Base-by-base conservation (phyloP, 345 rosid species). In the Salix dunnii region DNA sequence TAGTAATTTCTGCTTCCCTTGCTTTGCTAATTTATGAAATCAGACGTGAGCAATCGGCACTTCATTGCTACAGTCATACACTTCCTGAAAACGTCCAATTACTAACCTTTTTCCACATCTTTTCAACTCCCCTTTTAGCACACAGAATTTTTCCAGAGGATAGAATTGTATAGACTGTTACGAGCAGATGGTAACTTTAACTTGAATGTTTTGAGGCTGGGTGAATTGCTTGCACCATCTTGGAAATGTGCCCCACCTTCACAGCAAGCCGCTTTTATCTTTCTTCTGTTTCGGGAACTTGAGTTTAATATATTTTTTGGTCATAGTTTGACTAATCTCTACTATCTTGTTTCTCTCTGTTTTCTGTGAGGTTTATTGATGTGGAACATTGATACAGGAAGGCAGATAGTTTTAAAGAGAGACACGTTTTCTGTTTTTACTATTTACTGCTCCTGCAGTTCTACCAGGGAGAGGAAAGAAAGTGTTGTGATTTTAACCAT, bases 301-400 rank as follows among this genome's bases (percentile, higher is more conserved):
- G 61, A 43, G 12, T 12, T 40, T 33, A 38, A 11, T n/a, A 58
- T 46, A 65, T 64, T 74, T 14, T 53, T 60, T 49, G 20, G 38
- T 67, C 67, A 49, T 62, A n/a, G 55, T 65, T 40, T 25, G 70
- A 68, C 25, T 62, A 72, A 53, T 66, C 6, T 72, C 68, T 65
- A 62, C 70, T 46, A 38, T 77, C 7, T 80, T 74, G 13, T 61
- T 67, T 76, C 21, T 73, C 75, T 28, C 49, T 61, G 66, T 69
- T 83, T 74, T 17, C 13, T 77, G 62, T 62, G 79, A 91, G 96
- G 97, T 91, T 94, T 79, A 86, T 94, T 69, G 97, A 94, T 46
- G 87, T 90, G 55, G 90, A 94, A 94, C 80, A 87, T 92, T 6
- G 94, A 91, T 63, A 86, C 74, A 18, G 87, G 95, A 55, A 96